Conservation (phyloP, 805 yeast genomes). For the Yamadazyma laniorum region DNA sequence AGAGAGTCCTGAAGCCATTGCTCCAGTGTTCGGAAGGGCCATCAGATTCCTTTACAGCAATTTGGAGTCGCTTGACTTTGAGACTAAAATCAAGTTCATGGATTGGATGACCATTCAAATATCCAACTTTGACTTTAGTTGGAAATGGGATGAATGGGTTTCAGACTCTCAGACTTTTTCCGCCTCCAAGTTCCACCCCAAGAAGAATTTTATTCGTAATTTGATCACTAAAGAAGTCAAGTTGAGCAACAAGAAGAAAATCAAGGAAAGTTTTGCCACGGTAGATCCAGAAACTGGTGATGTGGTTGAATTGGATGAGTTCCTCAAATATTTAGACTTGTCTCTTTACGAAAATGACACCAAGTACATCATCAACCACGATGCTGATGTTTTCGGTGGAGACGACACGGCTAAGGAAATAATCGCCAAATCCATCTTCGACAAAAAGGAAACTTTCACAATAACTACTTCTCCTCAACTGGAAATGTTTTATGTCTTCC, state of each 20-base stretch:
- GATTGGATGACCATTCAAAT: conserved; percentile 94
- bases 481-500: conserved; percentile 32
- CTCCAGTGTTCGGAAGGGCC: conserved; percentile 93
- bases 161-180: conserved; percentile 48
- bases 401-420: conserved; percentile 25
- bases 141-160: conserved; percentile 98
- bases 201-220: conserved; percentile 68
- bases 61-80: conserved; percentile 68
- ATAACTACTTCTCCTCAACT: conserved; percentile 11
- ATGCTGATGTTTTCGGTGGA: conserved; percentile 34
- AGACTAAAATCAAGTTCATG: conserved; percentile 65
- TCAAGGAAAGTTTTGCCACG: conserved; percentile 61
- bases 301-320: conserved; percentile 36
- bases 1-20: conserved; percentile 70
- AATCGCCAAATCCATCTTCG: conserved; percentile 24
- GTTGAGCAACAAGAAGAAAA: conserved; percentile 70
- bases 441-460: conserved; percentile 18
- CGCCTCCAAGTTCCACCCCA: conserved; percentile 63
- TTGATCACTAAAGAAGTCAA: conserved; percentile 81
- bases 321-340: conserved; percentile 38
- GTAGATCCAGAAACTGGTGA: conserved; percentile 29
- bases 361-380: conserved; percentile 33
- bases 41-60: conserved; percentile 76
- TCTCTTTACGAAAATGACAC: conserved; percentile 30
- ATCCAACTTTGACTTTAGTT: conserved; percentile 88